phyloP scores from a whole-genome alignment of 2,329 filamentous ascomycete genomes.

The Pseudogymnoascus sp. region DNA sequence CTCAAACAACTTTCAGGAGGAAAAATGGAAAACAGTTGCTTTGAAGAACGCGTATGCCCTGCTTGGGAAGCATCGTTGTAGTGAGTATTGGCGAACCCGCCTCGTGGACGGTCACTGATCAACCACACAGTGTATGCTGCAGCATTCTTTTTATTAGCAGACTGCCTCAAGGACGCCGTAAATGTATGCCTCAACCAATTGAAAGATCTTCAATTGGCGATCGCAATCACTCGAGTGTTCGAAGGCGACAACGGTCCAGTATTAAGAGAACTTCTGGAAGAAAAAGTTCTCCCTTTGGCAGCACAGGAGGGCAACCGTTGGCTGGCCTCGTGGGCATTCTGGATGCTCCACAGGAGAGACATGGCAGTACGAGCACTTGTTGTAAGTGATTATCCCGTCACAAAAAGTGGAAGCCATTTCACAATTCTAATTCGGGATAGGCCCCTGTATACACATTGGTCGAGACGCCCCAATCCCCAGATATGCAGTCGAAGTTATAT shows the following conservation, averaged over 20 bases:
- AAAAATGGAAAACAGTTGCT: conserved; percentile 80
- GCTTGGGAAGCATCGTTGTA: conserved; percentile 81
- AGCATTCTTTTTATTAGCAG: conserved; percentile 88
- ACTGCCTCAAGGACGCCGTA: conserved; percentile 75
- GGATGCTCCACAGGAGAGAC: conserved; percentile 74
- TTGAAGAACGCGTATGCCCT: conserved; percentile 95
- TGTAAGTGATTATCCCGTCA: conserved; percentile 38
- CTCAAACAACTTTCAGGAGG: conserved; percentile 82
- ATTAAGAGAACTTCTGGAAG: conserved; percentile 64
- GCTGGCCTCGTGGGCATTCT: conserved; percentile 93
- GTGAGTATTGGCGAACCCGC: conserved; percentile 36
- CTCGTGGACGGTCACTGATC: neutral
- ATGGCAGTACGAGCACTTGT: conserved; percentile 79
- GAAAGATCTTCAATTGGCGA: conserved; percentile 79
- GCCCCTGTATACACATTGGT: conserved; percentile 70
- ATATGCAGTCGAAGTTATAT: conserved; percentile 68
- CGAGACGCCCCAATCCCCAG: conserved; percentile 58
- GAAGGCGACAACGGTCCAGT: conserved; percentile 75
- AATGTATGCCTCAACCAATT: conserved; percentile 81
- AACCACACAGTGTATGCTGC: conserved; percentile 69
- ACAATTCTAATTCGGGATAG: conserved; percentile 34
- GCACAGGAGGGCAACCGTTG: conserved; percentile 79
- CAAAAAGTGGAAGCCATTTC: neutral
- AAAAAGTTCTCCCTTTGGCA: conserved; percentile 70
- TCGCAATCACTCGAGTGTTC: conserved; percentile 80